Conservation (phyloP, 352 stramenopile species). For the Globisporangium mamillatum region DNA sequence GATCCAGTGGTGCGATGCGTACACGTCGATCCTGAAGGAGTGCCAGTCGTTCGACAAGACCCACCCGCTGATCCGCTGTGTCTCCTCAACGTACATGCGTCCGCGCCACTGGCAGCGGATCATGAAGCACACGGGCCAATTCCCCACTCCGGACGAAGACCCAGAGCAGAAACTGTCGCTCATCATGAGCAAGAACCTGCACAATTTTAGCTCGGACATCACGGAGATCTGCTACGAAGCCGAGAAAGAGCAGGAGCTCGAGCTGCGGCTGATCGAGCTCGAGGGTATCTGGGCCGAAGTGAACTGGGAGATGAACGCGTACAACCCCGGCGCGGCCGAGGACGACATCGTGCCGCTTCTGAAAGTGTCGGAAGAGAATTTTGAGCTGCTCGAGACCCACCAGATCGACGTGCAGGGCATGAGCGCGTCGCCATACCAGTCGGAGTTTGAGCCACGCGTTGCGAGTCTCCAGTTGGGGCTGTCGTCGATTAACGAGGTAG, state of each 20-base stretch:
- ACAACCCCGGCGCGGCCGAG: constrained; percentile 66
- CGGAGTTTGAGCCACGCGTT: constrained; percentile 93
- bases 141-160: constrained; percentile 92
- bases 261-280: constrained; percentile 89
- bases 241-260: constrained; percentile 96
- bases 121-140: constrained; percentile 86
- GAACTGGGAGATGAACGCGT: constrained; percentile 92
- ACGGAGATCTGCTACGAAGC: constrained; percentile 97
- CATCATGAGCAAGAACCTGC: constrained; percentile 91
- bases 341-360: constrained; percentile 89
- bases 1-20: constrained; percentile 91
- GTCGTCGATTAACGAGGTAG: constrained; percentile 91
- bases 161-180: constrained; percentile 88
- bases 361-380: constrained; percentile 95
- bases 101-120: constrained; percentile 94
- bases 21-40: constrained; percentile 80
- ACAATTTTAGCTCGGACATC: constrained; percentile 93
- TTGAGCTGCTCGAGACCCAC: constrained; percentile 95
- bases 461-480: constrained; percentile 85
- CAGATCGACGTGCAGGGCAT: constrained; percentile 97
- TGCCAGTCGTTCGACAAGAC: constrained; percentile 86
- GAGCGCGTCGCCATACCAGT: constrained; percentile 93
- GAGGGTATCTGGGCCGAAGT: constrained; percentile 91
- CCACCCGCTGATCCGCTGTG: constrained; percentile 71
- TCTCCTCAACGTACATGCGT: constrained; percentile 88